Evolutionary conservation across 495 filamentous ascomycete species (phyloP).

Genomic region (Xylaria sp.): DNA sequence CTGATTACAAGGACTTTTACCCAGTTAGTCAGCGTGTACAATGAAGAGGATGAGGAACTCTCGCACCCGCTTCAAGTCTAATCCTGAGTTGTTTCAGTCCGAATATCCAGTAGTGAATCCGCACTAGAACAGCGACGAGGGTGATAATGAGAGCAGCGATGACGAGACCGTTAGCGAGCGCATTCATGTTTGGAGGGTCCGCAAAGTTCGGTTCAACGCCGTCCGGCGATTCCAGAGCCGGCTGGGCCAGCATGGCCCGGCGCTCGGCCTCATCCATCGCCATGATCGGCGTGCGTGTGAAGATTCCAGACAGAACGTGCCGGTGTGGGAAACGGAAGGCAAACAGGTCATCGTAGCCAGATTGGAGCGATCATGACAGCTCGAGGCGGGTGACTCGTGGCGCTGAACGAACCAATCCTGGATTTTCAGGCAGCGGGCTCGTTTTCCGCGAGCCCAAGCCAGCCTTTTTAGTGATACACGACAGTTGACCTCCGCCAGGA

Average conservation of each 20-base stretch:
- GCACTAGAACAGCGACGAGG: neutral
- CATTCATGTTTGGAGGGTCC: slow-evolving; percentile 22
- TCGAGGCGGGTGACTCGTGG: neutral
- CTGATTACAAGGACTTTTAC: slow-evolving; percentile 14
- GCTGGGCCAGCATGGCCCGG: slow-evolving; percentile 15
- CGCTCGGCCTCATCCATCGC: slow-evolving; percentile 10
- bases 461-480: slow-evolving; percentile 2
- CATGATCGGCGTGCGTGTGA: neutral
- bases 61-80: slow-evolving; percentile 20
- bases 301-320: neutral
- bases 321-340: neutral
- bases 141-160: slow-evolving; percentile 6
- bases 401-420: neutral
- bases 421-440: neutral
- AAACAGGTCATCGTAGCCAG: slow-evolving; percentile 5
- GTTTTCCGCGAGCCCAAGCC: neutral
- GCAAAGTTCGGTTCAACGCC: slow-evolving; percentile 18
- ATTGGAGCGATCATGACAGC: neutral
- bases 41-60: neutral
- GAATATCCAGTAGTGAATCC: slow-evolving; percentile 18
- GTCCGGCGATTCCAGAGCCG: slow-evolving; percentile 17
- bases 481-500: neutral
- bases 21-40: neutral
- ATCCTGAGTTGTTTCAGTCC: slow-evolving; percentile 11
- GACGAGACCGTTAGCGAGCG: slow-evolving; percentile 8